Evolutionary conservation across 805 yeast species (phyloP).

Genomic region (Wickerhamomyces xylosicus): DNA sequence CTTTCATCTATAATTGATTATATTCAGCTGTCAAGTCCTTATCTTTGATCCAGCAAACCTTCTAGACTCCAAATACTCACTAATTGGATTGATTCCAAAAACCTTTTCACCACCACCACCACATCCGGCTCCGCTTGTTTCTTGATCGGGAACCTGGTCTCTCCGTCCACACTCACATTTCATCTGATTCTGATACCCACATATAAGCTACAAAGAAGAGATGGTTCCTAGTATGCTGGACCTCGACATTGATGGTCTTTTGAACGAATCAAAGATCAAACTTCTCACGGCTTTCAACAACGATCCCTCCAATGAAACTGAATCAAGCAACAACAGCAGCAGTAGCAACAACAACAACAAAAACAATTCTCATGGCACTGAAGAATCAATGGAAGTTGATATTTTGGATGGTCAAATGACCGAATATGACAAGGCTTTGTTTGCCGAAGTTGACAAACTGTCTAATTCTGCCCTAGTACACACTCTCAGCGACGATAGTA

Average conservation of each 20-base stretch:
- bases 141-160: too few relatives aligned
- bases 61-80: too few relatives aligned
- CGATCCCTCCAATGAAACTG: too few relatives aligned
- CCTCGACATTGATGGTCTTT: background rate
- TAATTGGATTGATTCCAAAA: too few relatives aligned
- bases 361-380: background rate
- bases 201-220: too few relatives aligned
- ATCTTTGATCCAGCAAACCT: too few relatives aligned
- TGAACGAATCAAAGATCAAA: background rate
- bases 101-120: too few relatives aligned
- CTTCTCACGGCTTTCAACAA: background rate
- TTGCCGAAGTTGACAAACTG: background rate
- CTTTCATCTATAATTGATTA: too few relatives aligned
- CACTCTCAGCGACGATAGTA: background rate
- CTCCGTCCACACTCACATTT: too few relatives aligned
- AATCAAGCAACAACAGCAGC: background rate
- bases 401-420: background rate
- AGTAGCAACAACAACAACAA: background rate
- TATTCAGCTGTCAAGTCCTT: too few relatives aligned
- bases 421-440: background rate
- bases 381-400: background rate
- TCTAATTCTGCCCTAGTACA: background rate
- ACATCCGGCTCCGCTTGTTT: too few relatives aligned
- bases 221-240: background rate
- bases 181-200: too few relatives aligned